A percentile compares a stretch with the other conserved stretches of the same genome.
Evolutionary conservation across 768 basidiomycete species (phyloP).

Genomic region (Suillus sp.): DNA sequence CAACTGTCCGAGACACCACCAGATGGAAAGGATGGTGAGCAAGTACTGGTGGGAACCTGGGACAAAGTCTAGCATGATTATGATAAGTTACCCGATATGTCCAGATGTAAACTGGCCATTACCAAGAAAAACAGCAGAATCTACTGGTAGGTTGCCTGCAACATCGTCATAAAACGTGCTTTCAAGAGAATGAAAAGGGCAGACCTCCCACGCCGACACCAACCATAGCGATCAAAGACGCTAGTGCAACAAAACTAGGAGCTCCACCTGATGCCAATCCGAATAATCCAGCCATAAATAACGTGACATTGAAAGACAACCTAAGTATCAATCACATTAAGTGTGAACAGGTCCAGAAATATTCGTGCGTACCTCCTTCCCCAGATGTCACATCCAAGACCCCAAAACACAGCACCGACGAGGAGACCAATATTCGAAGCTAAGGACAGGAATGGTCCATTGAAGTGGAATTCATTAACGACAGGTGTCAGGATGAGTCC

Average conservation of each 20-base stretch:
- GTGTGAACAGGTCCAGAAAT: neutral
- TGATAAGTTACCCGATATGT: slow-evolving; percentile 3
- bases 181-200: slow-evolving; percentile 1
- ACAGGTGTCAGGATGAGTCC: slow-evolving; percentile 51
- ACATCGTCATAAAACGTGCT: neutral
- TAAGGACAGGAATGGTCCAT: slow-evolving; percentile 50
- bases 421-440: slow-evolving; percentile 56
- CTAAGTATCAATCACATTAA: slow-evolving; percentile 22
- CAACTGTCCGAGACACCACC: slow-evolving; percentile 62
- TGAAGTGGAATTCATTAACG: slow-evolving; percentile 49
- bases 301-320: slow-evolving; percentile 56
- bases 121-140: slow-evolving; percentile 55
- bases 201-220: slow-evolving; percentile 51
- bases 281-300: slow-evolving; percentile 55
- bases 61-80: slow-evolving; percentile 44
- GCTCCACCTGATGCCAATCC: slow-evolving; percentile 53
- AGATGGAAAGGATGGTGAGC: slow-evolving; percentile 57
- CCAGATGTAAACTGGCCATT: neutral
- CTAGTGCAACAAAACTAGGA: slow-evolving; percentile 48
- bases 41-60: slow-evolving; percentile 60
- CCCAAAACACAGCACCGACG: slow-evolving; percentile 51
- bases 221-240: slow-evolving; percentile 46
- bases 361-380: slow-evolving; percentile 42
- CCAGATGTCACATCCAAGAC: slow-evolving; percentile 53
- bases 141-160: slow-evolving; percentile 56